These are phyloP conservation scores for Wickerhamiella shivajii DNA, from an alignment of 805 yeast species.

Conservation along the genomic window DNA sequence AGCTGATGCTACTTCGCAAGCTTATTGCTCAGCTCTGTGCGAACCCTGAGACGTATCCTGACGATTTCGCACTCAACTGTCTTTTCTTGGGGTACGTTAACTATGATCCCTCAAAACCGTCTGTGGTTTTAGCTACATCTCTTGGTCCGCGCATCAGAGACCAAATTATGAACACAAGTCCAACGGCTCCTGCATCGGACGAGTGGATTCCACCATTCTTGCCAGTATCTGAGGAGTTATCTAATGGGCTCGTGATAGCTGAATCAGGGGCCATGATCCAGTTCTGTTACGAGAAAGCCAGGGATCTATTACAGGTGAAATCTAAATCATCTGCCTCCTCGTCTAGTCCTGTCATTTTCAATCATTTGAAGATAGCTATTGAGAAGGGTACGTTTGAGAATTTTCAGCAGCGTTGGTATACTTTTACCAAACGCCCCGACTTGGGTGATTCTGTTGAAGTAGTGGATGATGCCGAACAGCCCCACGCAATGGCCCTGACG, in stretches of 20 bases:
- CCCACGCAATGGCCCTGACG: slow-evolving; percentile 2
- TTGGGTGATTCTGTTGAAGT: neutral
- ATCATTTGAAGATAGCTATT: slow-evolving; percentile 37
- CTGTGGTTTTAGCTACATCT: slow-evolving; percentile 19
- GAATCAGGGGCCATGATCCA: slow-evolving; percentile 73
- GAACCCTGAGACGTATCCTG: slow-evolving; percentile 19
- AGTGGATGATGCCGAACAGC: neutral
- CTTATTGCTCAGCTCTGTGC: slow-evolving; percentile 22
- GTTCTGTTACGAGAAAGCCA: slow-evolving; percentile 32
- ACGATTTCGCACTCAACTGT: slow-evolving; percentile 20
- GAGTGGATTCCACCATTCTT: slow-evolving; percentile 47
- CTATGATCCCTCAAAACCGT: slow-evolving; percentile 18
- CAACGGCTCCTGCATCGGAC: slow-evolving; percentile 1
- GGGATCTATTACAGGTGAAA: slow-evolving; percentile 28
- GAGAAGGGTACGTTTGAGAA: slow-evolving; percentile 26
- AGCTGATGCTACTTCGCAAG: slow-evolving; percentile 56
- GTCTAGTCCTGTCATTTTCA: slow-evolving; percentile 11
- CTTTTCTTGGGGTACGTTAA: slow-evolving; percentile 24
- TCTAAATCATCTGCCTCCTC: slow-evolving; percentile 29
- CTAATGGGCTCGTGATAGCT: slow-evolving; percentile 33
- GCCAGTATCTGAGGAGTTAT: slow-evolving; percentile 38
- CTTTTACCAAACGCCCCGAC: slow-evolving; percentile 13
- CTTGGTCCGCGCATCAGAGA: slow-evolving; percentile 20
- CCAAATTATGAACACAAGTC: slow-evolving; percentile 12
- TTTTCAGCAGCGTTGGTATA: slow-evolving; percentile 26